Base-by-base conservation (phyloP, 768 basidiomycete species). In the Kwoniella newhampshirensis region DNA sequence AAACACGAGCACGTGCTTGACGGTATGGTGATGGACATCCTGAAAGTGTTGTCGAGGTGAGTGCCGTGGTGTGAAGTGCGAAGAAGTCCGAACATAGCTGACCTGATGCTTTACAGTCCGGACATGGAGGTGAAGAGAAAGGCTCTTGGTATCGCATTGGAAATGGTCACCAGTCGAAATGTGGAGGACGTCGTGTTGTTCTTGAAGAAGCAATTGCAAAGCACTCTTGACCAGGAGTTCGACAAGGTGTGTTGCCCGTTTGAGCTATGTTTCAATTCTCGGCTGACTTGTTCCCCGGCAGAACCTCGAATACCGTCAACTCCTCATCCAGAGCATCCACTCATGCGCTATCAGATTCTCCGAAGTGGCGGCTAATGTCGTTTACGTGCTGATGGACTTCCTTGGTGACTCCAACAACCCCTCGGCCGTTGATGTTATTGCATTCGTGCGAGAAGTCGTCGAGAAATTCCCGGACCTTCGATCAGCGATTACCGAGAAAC, bases 61-160 rank as follows among this genome's bases (percentile, higher is more conserved):
- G 77, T 56, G 5, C 9, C 39, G 39, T 15, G 12, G 40, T 21
- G n/a, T 17, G 20, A 9, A 32, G 23, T 15, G 12, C 18, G 21
- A 4, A 18, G 3, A 36, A 25, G 1, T 21, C 41, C 20, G 23
- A 27, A 6, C 12, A 18, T 18, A 6, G 28, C 11, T 2, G 46
- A 37, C 37, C 44, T 32, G 30, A 4, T 25, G 11, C 15, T 44
- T 11, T 23, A 18, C 28, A 91, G 89, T 69, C 87, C 89, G 39
- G 94, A 98, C 70, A 91, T 98, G 81, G 96, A 97, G 78, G 96
- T 98, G 26, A 87, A 91, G 56, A 82, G 88, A 58, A 97, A 96
- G 77, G 92, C 93, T 4, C 85, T 94, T 59, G 81, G 80, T 54
- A 89, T 97, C 60, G 90, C 91, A 12, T 78, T 98, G 51, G 89